These are phyloP conservation scores for Cystodermella granulosa DNA, from an alignment of 1,284 basidiomycete species.

Conservation along the genomic window DNA sequence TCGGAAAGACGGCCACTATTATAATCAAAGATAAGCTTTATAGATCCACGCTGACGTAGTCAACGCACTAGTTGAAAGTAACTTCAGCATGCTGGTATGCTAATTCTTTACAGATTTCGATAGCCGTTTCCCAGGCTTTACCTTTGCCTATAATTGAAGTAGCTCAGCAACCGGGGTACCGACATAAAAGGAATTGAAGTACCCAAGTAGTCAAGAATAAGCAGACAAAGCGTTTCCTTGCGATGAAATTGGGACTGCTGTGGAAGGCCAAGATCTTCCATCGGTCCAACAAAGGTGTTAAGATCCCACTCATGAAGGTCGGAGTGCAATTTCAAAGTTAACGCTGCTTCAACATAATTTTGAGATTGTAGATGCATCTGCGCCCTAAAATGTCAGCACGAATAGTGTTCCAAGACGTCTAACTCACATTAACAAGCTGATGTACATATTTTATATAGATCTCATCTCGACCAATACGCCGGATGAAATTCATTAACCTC, in stretches of 20 bases:
- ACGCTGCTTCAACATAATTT: conserved; percentile 87
- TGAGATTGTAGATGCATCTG: conserved; percentile 82
- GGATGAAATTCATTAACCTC: conserved; percentile 87
- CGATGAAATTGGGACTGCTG: conserved; percentile 91
- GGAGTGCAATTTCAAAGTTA: conserved; percentile 89
- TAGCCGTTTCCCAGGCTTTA: conserved; percentile 91
- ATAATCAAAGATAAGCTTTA: conserved; percentile 5
- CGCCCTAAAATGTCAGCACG: conserved; percentile 10
- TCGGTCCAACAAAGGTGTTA: conserved; percentile 73
- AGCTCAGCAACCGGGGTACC: too few species aligned
- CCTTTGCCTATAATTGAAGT: conserved; percentile 88
- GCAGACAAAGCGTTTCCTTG: conserved; percentile 83
- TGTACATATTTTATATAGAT: conserved; percentile 94
- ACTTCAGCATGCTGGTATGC: conserved; percentile 78
- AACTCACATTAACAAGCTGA: conserved; percentile 79
- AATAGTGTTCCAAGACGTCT: conserved; percentile 2
- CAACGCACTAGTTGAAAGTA: conserved; percentile 84
- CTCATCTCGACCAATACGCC: conserved; percentile 79
- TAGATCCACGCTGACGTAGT: neutral
- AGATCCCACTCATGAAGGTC: conserved; percentile 89
- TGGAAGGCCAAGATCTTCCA: conserved; percentile 82
- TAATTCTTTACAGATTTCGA: conserved; percentile 89
- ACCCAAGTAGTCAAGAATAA: conserved; percentile 87
- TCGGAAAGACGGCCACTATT: conserved; percentile 73
- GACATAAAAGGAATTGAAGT: too few species aligned